Base-by-base conservation (phyloP, 2,329 filamentous ascomycete species). In the Rhynchosporium agropyri region DNA sequence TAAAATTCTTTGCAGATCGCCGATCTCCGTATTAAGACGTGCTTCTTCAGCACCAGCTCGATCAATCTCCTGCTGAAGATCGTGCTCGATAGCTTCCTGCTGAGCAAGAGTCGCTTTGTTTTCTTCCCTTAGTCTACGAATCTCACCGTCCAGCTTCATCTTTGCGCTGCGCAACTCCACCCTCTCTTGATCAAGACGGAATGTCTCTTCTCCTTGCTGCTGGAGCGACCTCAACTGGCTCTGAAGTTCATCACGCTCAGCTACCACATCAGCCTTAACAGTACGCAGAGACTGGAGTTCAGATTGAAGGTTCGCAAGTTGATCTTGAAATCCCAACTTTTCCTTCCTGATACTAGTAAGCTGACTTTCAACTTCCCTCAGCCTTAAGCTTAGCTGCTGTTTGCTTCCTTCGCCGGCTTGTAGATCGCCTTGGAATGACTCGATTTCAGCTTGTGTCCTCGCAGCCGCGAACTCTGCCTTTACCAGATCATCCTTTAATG, bases 101-200 rank as follows among this genome's bases (percentile, higher is more conserved):
- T 87, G 82, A 62, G 86, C 82, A 12, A 78, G 64, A 43, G 90
- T 76, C 1, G 79, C 73, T 61, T 79, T 80, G 69, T 86, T 88
- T 72, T 91, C 88, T 8, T 89, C 85, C 58, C 80, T 84, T 15
- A 90, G 77, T 12, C 86, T 81, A 48, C 85, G 84, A 15, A 89
- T 78, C 70, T 91, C 89, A 64, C 79, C 82, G 66, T 91, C 89
- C 20, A 90, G 80, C 70, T 86, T 88, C 65, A 86, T 77, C 72
- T 88, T 89, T n/a, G 84, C 77, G 33, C 86, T 85, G 20, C 87
- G 85, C 29, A 91, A 78, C 60, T 91, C 87, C 51, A 89, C 77
- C 67, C 88, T 86, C 71, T 91, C 89, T 65, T 87, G 84, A 68
- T 91, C 88, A 51, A 89, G 74, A 12, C 82, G 83, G 68, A 85